These are phyloP conservation scores for Pseudofabraea citricarpa DNA, from an alignment of 2,329 filamentous ascomycete species.

Conservation along the genomic window DNA sequence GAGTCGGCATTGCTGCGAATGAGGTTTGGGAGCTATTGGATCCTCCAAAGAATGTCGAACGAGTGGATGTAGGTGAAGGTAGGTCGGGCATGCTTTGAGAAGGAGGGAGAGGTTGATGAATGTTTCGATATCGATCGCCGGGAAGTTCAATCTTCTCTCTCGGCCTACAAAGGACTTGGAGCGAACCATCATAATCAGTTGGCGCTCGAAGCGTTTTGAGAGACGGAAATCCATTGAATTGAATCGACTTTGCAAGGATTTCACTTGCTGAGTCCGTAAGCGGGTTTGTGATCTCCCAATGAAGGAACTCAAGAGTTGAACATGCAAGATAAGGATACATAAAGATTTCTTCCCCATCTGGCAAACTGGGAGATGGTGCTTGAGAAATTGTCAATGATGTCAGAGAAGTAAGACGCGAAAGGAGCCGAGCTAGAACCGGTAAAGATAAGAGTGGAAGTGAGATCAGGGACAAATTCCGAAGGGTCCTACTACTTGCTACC, in stretches of 20 bases:
- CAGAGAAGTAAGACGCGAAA: slow-evolving; percentile 48
- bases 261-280: slow-evolving; percentile 46
- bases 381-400: slow-evolving; percentile 51
- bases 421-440: slow-evolving; percentile 50
- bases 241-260: slow-evolving; percentile 60
- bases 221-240: slow-evolving; percentile 55
- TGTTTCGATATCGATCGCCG: slow-evolving; percentile 20
- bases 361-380: slow-evolving; percentile 47
- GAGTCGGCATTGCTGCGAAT: not conserved
- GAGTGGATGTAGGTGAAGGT: slow-evolving; percentile 8
- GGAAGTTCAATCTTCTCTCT: slow-evolving; percentile 21
- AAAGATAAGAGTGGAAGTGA: slow-evolving; percentile 53
- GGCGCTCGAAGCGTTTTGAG: slow-evolving; percentile 58
- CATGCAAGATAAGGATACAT: slow-evolving; percentile 62
- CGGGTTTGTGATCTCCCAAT: slow-evolving; percentile 53
- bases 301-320: slow-evolving; percentile 44
- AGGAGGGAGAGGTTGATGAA: slow-evolving; percentile 20
- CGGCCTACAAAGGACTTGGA: slow-evolving; percentile 61
- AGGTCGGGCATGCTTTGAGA: slow-evolving; percentile 14
- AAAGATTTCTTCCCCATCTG: slow-evolving; percentile 51
- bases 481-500: slow-evolving; percentile 36
- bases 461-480: slow-evolving; percentile 48
- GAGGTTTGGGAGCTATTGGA: slow-evolving; percentile 1
- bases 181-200: slow-evolving; percentile 62
- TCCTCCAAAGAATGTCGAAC: not conserved